A percentile compares a stretch with the other conserved stretches of the same genome.
Conservation (phyloP, 257 asterid species). For the Solanum medicagineum region DNA sequence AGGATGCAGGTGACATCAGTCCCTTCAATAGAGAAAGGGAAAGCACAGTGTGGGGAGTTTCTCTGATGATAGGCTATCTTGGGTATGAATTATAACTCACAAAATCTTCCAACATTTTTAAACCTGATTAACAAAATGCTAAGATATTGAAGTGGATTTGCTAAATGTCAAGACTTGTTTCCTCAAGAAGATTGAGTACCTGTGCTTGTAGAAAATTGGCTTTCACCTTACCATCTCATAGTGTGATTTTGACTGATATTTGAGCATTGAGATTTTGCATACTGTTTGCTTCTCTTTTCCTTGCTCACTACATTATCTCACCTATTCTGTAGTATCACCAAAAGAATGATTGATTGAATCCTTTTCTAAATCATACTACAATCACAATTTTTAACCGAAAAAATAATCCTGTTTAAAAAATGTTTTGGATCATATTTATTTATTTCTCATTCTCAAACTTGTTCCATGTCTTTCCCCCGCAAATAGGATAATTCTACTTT, state of each 20-base stretch:
- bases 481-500: neutral
- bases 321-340: neutral
- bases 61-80: constrained; percentile 93
- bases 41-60: constrained; percentile 98
- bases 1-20: constrained; percentile 78
- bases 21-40: constrained; percentile 80
- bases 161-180: neutral
- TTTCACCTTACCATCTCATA: neutral
- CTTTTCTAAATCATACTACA: neutral
- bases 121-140: neutral
- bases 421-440: neutral
- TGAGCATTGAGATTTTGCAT: neutral
- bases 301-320: neutral
- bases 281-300: neutral
- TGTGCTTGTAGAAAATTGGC: neutral
- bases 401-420: neutral
- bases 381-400: neutral
- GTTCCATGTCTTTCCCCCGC: neutral
- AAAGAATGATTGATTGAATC: neutral
- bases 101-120: neutral
- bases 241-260: neutral
- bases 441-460: neutral
- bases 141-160: neutral
- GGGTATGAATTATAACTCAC: constrained; percentile 47
- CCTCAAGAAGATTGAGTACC: neutral